Conservation (phyloP, 1,284 basidiomycete species). For the Pseudozyma hubeiensis region DNA sequence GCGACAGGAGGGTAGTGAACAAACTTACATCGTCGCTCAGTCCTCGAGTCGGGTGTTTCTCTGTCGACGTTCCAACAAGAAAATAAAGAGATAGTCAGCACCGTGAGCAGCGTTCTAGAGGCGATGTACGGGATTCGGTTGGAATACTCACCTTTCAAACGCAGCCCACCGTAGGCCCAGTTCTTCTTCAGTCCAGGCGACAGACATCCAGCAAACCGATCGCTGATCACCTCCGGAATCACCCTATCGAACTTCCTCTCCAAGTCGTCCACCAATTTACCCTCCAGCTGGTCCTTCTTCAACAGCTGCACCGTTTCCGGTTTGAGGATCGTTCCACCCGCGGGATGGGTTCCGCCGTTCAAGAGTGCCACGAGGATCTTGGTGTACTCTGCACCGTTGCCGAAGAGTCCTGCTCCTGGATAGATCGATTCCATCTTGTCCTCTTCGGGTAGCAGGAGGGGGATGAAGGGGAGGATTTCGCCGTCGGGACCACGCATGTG, state of each 20-base stretch:
- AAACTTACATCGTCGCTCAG: constrained; percentile 19
- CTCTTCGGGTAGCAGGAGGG: constrained; percentile 22
- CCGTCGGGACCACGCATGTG: constrained; percentile 10
- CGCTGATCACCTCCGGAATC: constrained; percentile 17
- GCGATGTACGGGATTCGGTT: too few species aligned
- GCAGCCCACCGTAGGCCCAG: constrained; percentile 24
- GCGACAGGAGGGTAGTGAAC: not conserved
- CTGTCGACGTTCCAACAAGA: not conserved
- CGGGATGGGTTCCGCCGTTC: constrained; percentile 54
- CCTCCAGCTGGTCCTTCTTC: constrained; percentile 40
- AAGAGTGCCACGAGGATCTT: constrained; percentile 53
- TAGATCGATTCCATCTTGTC: constrained; percentile 51
- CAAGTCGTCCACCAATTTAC: constrained; percentile 9
- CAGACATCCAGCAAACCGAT: constrained; percentile 12
- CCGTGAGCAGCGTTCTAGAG: too few species aligned
- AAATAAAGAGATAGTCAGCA: not conserved
- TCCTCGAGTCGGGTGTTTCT: constrained; percentile 23
- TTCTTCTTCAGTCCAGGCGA: constrained; percentile 24
- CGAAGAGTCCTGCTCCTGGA: constrained; percentile 40
- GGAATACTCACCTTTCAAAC: constrained; percentile 4
- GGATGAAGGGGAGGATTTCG: constrained; percentile 23
- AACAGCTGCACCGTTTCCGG: constrained; percentile 49
- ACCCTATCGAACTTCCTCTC: constrained; percentile 23
- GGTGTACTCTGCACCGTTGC: constrained; percentile 26
- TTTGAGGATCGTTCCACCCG: constrained; percentile 51